phyloP scores from a whole-genome alignment of 257 asterid species.

The Capsicum chinense region DNA sequence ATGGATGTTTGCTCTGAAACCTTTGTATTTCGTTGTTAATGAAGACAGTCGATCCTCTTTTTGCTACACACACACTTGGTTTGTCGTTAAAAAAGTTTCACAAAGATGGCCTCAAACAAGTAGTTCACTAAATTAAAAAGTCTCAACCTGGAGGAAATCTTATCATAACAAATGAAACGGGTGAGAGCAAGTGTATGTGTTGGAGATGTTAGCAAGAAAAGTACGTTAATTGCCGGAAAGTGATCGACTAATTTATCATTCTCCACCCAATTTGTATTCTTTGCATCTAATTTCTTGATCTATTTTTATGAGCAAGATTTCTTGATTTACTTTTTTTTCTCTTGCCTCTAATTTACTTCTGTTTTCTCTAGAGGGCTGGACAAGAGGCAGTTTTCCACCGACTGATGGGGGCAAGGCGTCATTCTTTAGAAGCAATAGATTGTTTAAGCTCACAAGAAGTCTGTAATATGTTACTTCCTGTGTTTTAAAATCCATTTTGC shows the following conservation, averaged over 20 bases:
- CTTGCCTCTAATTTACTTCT: slow-evolving; percentile 26
- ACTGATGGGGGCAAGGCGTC: slow-evolving; percentile 78
- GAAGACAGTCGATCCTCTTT: background rate
- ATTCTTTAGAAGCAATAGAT: slow-evolving; percentile 65
- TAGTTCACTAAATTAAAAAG: background rate
- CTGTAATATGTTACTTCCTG: slow-evolving; percentile 34
- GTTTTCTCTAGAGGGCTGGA: slow-evolving; percentile 49
- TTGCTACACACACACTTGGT: background rate
- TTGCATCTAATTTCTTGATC: background rate
- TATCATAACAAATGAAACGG: slow-evolving; percentile 17
- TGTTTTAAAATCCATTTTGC: background rate
- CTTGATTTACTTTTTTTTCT: slow-evolving; percentile 5
- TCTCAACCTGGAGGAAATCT: background rate
- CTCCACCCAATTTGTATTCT: slow-evolving; percentile 3
- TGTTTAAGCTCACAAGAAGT: slow-evolving; percentile 60
- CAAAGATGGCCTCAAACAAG: slow-evolving; percentile 5
- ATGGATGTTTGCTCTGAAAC: background rate
- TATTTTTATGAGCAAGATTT: background rate
- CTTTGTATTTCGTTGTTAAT: background rate
- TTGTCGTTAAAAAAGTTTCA: background rate
- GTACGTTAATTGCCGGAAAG: background rate
- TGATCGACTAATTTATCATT: background rate
- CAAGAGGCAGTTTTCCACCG: slow-evolving; percentile 70
- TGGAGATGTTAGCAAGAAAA: slow-evolving; percentile 13
- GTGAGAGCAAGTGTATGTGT: background rate